These are phyloP conservation scores for Camellia lanceoleosa DNA, from an alignment of 148 eudicot species.

Conservation along the genomic window DNA sequence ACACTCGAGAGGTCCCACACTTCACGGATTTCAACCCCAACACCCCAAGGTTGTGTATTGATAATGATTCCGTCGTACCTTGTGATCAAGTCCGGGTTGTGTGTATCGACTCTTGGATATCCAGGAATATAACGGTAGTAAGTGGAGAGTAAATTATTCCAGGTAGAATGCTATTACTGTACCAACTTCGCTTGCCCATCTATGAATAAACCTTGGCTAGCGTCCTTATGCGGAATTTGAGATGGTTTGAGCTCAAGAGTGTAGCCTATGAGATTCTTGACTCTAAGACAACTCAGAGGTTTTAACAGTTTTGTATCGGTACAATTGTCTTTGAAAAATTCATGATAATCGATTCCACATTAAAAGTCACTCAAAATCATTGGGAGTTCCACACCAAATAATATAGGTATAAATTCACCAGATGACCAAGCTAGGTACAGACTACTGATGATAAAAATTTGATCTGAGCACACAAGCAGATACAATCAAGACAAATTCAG, in stretches of 20 bases:
- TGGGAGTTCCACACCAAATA: not conserved
- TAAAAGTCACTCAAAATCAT: not conserved
- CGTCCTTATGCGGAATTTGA: conserved; percentile 75
- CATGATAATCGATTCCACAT: conserved; percentile 25
- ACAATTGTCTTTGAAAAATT: conserved; percentile 61
- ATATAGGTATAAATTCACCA: not conserved
- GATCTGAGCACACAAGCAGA: not conserved
- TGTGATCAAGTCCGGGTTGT: conserved; percentile 77
- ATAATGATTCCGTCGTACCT: conserved; percentile 92
- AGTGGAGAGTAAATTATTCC: conserved; percentile 87
- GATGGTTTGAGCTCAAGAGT: conserved; percentile 73
- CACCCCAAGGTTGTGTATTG: conserved; percentile 92
- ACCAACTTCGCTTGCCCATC: conserved; percentile 84
- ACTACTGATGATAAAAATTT: not conserved
- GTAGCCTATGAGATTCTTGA: conserved; percentile 67
- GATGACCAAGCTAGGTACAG: not conserved
- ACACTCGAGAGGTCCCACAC: conserved; percentile 55
- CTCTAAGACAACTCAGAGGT: conserved; percentile 48
- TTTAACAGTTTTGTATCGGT: conserved; percentile 68
- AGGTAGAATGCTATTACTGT: conserved; percentile 93
- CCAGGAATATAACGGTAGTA: conserved; percentile 88
- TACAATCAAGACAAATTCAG: not conserved
- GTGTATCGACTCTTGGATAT: conserved; percentile 74
- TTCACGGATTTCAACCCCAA: conserved; percentile 66
- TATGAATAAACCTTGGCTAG: conserved; percentile 79